phyloP scores from a whole-genome alignment of 2,329 filamentous ascomycete species.

The Aspergillus flavus region DNA sequence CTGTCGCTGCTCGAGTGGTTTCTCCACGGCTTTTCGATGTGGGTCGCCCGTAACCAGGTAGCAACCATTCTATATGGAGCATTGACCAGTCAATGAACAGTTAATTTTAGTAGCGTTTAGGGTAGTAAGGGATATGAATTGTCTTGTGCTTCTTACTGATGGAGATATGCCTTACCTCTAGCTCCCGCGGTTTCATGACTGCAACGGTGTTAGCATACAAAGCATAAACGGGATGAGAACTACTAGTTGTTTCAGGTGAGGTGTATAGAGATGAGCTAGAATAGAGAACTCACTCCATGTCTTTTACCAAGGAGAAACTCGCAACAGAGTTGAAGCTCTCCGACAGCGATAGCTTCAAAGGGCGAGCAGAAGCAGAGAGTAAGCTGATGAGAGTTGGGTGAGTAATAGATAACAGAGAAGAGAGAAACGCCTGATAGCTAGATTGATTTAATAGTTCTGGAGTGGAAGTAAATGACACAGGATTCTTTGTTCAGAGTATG shows the following conservation, averaged over 20 bases:
- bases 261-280: neutral
- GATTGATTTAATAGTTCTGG: neutral
- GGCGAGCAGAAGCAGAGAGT: neutral
- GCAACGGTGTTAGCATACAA: slow-evolving; percentile 3
- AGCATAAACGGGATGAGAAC: neutral
- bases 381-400: neutral
- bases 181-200: slow-evolving; percentile 28
- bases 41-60: slow-evolving; percentile 25
- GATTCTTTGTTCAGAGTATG: neutral
- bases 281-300: slow-evolving; percentile 20
- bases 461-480: neutral
- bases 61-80: slow-evolving; percentile 23
- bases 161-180: slow-evolving; percentile 20
- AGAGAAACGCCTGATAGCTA: neutral
- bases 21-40: neutral
- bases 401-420: neutral
- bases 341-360: neutral
- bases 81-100: neutral
- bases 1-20: neutral
- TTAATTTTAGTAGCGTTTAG: neutral
- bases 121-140: neutral
- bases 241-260: neutral
- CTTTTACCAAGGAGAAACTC: neutral
- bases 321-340: neutral
- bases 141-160: neutral